Evolutionary conservation across 352 stramenopile species (phyloP), one percentile per base, ranked within the genome.

Genomic region (Globisporangium viniferum): DNA sequence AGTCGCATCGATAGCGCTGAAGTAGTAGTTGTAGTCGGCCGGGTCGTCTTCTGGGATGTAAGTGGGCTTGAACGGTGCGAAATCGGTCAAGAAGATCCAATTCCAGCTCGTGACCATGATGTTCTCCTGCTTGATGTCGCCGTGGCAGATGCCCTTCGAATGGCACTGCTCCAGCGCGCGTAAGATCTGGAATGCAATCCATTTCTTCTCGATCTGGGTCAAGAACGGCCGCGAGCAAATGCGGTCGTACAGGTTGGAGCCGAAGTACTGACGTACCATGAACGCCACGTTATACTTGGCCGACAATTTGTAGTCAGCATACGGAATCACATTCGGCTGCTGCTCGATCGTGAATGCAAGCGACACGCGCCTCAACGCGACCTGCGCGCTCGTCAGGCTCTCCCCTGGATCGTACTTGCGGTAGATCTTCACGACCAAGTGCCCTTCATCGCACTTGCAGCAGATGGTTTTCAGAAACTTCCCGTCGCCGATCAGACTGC

Each of bases 51-150:
- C 91, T 0, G 95, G 95, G 46, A 99, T 89, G 61, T 92, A 96
- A 12, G 93, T 97, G 9, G 97, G 97, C 73, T 98, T 98, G 78
- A 98, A 98, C 0, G 93, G 92, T 39, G 96, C 92, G 76, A 99
- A 98, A 81, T 99, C 98, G 9, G 92, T 93, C 9, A 99, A 78
- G 44, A 99, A 92, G 59, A 99, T 88, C 95, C 96, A 99, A 66
- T 98, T 98, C 90, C 94, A 99, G 66, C 86, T 98, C 10, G 97
- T 99, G n/a, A 99, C 83, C 73, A 98, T 96, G 71, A 99, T 89
- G 82, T 99, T 99, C 74, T 99, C 96, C 61, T 97, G 93, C 66
- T 98, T 99, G 59, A 99, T 93, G 73, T 99, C 97, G 57, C 97
- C 97, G 74, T 99, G 98, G 64, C 91, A 97, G 35, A 99, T 91